phyloP scores from a whole-genome alignment of 129 eudicot species.

The Pittosporum tobira region DNA sequence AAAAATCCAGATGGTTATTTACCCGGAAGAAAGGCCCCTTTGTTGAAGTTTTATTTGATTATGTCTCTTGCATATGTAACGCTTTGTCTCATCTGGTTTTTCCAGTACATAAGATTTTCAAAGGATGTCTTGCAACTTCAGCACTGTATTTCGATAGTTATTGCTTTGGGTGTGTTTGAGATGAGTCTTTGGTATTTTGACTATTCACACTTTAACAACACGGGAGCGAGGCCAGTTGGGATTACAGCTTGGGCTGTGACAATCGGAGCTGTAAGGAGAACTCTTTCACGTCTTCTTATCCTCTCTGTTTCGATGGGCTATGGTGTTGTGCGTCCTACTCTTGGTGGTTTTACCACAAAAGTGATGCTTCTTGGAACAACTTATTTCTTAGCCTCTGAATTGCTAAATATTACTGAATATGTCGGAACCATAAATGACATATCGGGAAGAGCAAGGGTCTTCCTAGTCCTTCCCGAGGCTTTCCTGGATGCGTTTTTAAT shows the following conservation, averaged over 20 bases:
- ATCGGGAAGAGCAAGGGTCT: constrained; percentile 87
- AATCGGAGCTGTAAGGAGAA: constrained; percentile 74
- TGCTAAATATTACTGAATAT: constrained; percentile 76
- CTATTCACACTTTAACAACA: constrained; percentile 71
- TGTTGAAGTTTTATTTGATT: constrained; percentile 64
- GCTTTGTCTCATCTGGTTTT: constrained; percentile 64
- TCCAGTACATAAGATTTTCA: constrained; percentile 77
- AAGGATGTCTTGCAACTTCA: constrained; percentile 83
- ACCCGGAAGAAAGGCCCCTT: constrained; percentile 98
- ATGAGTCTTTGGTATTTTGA: constrained; percentile 94
- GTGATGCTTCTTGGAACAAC: constrained; percentile 83
- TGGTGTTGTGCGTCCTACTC: constrained; percentile 98
- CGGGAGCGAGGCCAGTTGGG: constrained; percentile 80
- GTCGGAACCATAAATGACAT: constrained; percentile 92
- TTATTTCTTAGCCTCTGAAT: constrained; percentile 77
- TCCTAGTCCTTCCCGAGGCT: constrained; percentile 89
- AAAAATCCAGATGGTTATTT: constrained; percentile 88
- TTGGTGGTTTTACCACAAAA: constrained; percentile 93
- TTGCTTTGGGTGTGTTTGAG: constrained; percentile 77
- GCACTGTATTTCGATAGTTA: constrained; percentile 81
- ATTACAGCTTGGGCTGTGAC: constrained; percentile 97
- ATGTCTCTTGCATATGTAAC: constrained; percentile 70
- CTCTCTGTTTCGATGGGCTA: constrained; percentile 95
- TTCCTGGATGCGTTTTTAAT: constrained; percentile 84
- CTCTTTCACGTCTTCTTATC: constrained; percentile 74